phyloP scores from a whole-genome alignment of 306 rosid species.

The Myrica gale region DNA sequence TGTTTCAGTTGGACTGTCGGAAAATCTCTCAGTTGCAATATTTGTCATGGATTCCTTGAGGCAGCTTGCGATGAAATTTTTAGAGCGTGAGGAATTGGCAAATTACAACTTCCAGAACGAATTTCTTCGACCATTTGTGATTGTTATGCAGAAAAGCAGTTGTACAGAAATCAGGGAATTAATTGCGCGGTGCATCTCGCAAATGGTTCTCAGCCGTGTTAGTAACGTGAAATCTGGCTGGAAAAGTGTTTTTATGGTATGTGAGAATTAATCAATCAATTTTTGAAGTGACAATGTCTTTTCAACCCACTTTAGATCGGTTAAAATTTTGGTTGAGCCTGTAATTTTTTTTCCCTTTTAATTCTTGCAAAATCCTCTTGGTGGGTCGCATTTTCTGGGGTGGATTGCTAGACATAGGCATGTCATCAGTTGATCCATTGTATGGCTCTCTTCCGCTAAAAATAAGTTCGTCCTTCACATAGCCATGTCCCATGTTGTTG shows the following conservation, averaged over 20 bases:
- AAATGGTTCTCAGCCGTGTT: slow-evolving; percentile 99
- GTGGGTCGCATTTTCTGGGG: neutral
- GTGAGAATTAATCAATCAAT: slow-evolving; percentile 20
- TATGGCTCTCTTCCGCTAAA: neutral
- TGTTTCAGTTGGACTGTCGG: slow-evolving; percentile 95
- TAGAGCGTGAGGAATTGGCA: slow-evolving; percentile 98
- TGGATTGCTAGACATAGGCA: neutral
- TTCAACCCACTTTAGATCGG: neutral
- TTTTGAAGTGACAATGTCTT: neutral
- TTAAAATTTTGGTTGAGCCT: neutral
- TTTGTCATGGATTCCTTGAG: slow-evolving; percentile 98
- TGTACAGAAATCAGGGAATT: slow-evolving; percentile 91
- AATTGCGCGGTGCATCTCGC: slow-evolving; percentile 94
- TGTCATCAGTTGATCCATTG: neutral
- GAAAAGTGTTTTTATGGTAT: slow-evolving; percentile 98
- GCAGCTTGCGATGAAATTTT: slow-evolving; percentile 97
- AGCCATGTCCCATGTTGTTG: neutral
- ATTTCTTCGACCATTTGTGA: slow-evolving; percentile 94
- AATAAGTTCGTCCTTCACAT: neutral
- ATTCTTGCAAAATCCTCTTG: neutral
- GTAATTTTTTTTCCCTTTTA: neutral
- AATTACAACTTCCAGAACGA: slow-evolving; percentile 98
- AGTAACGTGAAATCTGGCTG: slow-evolving; percentile 96
- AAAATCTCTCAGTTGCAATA: slow-evolving; percentile 95
- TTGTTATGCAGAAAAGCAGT: slow-evolving; percentile 91